phyloP scores from a whole-genome alignment of 306 rosid genomes.

The Sechiopsis laciniata region DNA sequence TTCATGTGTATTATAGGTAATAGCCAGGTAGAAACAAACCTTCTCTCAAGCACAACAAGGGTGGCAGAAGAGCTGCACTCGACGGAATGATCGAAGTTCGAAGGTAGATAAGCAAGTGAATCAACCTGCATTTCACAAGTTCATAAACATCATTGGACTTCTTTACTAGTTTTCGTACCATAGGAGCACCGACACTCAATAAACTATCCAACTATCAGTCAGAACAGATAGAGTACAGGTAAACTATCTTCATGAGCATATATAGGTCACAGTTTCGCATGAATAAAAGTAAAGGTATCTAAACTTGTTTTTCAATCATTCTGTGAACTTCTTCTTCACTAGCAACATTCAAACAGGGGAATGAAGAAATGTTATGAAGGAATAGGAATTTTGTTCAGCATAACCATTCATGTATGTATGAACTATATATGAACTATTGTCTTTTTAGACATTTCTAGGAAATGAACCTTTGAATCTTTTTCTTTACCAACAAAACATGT shows the following conservation, averaged over 20 bases:
- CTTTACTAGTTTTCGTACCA: background rate
- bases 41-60: slow-evolving; percentile 70
- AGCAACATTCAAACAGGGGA: background rate
- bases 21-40: slow-evolving; percentile 46
- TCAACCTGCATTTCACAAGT: slow-evolving; percentile 56
- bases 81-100: slow-evolving; percentile 58
- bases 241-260: slow-evolving; percentile 2
- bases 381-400: background rate
- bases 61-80: slow-evolving; percentile 53
- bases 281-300: background rate
- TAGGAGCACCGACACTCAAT: background rate
- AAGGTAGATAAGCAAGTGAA: slow-evolving; percentile 78
- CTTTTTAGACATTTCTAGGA: background rate
- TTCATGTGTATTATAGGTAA: slow-evolving; percentile 16
- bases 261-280: background rate
- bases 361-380: background rate
- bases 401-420: background rate
- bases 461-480: background rate
- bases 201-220: slow-evolving; percentile 6
- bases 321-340: slow-evolving; percentile 2
- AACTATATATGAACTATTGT: background rate
- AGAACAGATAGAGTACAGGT: background rate
- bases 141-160: slow-evolving; percentile 20
- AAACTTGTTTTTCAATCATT: too few relatives aligned
- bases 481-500: slow-evolving; percentile 11